Evolutionary conservation across 1,284 basidiomycete species (phyloP).

Genomic region (Microbotryum scabiosae): DNA sequence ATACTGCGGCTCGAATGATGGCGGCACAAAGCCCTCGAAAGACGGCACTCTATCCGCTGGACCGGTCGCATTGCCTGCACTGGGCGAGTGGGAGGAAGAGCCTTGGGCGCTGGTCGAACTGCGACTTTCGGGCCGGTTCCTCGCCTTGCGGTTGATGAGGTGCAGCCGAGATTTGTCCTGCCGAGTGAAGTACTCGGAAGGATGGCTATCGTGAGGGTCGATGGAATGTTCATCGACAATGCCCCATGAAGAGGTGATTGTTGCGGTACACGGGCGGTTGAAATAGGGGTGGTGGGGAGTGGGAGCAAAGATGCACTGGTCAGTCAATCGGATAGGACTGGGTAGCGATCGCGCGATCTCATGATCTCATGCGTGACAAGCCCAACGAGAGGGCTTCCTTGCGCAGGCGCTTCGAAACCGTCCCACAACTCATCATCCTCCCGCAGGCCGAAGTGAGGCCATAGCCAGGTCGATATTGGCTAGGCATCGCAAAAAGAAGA

Average conservation of each 20-base stretch:
- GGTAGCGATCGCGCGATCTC: neutral
- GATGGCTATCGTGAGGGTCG: conserved; percentile 9
- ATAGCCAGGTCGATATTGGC: no score
- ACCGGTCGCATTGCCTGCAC: neutral
- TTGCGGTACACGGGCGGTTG: no score
- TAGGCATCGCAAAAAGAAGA: no score
- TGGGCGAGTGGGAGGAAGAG: neutral
- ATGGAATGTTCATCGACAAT: no score
- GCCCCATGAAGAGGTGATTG: no score
- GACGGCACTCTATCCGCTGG: no score
- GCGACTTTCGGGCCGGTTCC: neutral
- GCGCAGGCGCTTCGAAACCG: no score
- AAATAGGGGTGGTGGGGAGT: no score
- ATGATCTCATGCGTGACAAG: neutral
- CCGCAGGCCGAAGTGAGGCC: neutral
- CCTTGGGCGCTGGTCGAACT: conserved; percentile 4
- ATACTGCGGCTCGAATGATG: neutral
- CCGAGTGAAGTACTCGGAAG: conserved; percentile 13
- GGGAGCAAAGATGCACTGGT: neutral
- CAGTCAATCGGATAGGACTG: neutral
- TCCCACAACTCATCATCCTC: neutral
- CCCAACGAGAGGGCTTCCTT: neutral
- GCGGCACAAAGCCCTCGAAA: neutral
- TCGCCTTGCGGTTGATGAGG: conserved; percentile 18
- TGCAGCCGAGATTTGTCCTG: conserved; percentile 12